phyloP scores from a whole-genome alignment of 1,139 yeast genomes.

The Sugiyamaella novakii region DNA sequence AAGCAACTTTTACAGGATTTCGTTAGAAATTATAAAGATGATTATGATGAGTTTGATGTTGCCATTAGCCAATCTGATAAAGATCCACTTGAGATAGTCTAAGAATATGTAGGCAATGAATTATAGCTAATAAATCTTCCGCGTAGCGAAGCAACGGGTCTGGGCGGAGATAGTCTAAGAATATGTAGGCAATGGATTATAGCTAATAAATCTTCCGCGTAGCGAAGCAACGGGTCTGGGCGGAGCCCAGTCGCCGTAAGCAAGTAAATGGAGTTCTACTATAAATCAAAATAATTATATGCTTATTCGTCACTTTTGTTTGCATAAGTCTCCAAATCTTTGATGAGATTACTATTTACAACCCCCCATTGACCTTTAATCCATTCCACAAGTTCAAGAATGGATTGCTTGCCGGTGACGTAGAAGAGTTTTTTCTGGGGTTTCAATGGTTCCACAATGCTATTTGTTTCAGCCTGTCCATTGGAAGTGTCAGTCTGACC shows the following conservation, averaged over 20 bases:
- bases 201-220: no score
- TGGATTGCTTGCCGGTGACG: slow-evolving; percentile 33
- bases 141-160: not conserved
- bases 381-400: slow-evolving; percentile 35
- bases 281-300: no score
- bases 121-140: no score
- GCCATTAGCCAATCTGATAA: slow-evolving; percentile 53
- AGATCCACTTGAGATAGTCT: slow-evolving; percentile 55
- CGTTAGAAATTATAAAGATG: slow-evolving; percentile 38
- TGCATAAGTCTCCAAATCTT: slow-evolving; percentile 26
- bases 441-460: not conserved
- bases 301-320: slow-evolving; percentile 17
- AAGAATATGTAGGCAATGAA: no score
- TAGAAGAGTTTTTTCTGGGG: slow-evolving; percentile 26
- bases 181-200: no score
- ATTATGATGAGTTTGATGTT: slow-evolving; percentile 37
- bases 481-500: not conserved
- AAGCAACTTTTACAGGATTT: slow-evolving; percentile 53
- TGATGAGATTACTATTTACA: slow-evolving; percentile 16
- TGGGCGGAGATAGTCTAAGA: slow-evolving; percentile 38
- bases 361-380: slow-evolving; percentile 28
- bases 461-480: not conserved
- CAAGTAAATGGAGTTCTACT: not conserved
- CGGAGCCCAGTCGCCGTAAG: not conserved
- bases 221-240: not conserved